A percentile compares a stretch with the other conserved stretches of the same genome.
These are phyloP conservation scores for Cenchrus purpureus DNA, from an alignment of 176 grass and related monocot genomes.

Conservation along the genomic window DNA sequence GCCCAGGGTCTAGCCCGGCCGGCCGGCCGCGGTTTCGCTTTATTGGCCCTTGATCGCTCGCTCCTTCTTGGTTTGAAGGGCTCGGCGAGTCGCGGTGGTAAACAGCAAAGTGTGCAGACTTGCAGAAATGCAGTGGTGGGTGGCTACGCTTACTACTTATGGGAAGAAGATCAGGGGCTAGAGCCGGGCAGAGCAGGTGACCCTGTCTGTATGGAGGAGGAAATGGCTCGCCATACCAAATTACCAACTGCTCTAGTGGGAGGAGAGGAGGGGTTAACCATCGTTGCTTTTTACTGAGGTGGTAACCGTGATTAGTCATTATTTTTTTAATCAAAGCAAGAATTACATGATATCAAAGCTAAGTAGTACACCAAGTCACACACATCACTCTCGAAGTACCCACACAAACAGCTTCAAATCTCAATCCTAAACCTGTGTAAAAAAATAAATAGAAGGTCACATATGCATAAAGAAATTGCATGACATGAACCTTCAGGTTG, in stretches of 20 bases:
- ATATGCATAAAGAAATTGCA: too few species aligned
- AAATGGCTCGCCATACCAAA: neutral
- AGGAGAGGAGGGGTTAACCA: neutral
- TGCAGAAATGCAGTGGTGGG: neutral
- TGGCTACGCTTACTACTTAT: neutral
- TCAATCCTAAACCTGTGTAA: too few species aligned
- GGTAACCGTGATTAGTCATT: too few species aligned
- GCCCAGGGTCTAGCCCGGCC: neutral
- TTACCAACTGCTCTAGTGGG: neutral
- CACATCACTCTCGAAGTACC: too few species aligned
- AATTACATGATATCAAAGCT: too few species aligned
- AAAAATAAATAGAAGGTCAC: too few species aligned
- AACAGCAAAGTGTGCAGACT: neutral
- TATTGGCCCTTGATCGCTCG: neutral
- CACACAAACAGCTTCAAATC: too few species aligned
- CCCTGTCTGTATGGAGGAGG: neutral
- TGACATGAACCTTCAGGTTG: too few species aligned
- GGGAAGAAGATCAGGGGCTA: slow-evolving; percentile 1
- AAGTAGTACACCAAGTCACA: too few species aligned
- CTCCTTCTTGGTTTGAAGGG: neutral
- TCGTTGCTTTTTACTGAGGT: neutral
- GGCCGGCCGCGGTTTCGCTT: neutral
- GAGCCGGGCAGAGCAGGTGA: neutral
- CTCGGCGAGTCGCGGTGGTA: neutral
- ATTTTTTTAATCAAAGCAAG: too few species aligned